Percentiles rank a stretch among this genome's conserved stretches.
These are phyloP conservation scores for Kalanchoe fedtschenkoi DNA, from an alignment of 164 flowering plant genomes.

Conservation along the genomic window DNA sequence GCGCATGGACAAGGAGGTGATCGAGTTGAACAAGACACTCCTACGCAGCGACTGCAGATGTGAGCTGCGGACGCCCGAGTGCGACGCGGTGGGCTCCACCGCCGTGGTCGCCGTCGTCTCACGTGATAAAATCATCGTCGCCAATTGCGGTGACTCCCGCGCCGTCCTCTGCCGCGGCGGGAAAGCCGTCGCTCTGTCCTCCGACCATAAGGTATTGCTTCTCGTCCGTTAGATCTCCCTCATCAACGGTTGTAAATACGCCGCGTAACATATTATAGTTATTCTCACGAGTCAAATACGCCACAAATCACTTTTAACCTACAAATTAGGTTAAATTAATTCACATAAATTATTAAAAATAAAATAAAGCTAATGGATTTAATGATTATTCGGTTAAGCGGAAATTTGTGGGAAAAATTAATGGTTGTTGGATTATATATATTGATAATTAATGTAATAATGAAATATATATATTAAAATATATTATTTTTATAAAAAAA, in stretches of 20 bases:
- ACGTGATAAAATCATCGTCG: conserved; percentile 55
- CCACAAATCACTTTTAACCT: no score
- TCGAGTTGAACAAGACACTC: conserved; percentile 8
- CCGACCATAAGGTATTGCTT: conserved; percentile 52
- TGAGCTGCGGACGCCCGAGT: conserved; percentile 61
- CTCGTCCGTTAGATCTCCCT: not conserved
- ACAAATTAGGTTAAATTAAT: no score
- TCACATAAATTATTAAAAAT: no score
- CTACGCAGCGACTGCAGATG: conserved; percentile 44
- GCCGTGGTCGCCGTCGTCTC: conserved; percentile 73
- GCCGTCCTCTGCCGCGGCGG: conserved; percentile 75
- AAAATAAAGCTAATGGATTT: no score
- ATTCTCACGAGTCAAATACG: not conserved
- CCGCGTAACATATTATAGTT: not conserved
- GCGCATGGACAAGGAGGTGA: conserved; percentile 59
- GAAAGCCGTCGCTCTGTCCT: conserved; percentile 46
- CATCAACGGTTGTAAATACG: not conserved
- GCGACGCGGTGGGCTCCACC: conserved; percentile 90
- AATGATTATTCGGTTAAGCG: no score
- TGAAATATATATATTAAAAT: no score
- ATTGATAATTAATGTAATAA: no score
- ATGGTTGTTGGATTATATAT: no score
- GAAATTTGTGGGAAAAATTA: no score
- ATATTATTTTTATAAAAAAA: no score
- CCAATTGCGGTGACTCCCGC: conserved; percentile 86